Conservation (phyloP, 2,329 filamentous ascomycete species). For the Pseudogymnoascus sp. region DNA sequence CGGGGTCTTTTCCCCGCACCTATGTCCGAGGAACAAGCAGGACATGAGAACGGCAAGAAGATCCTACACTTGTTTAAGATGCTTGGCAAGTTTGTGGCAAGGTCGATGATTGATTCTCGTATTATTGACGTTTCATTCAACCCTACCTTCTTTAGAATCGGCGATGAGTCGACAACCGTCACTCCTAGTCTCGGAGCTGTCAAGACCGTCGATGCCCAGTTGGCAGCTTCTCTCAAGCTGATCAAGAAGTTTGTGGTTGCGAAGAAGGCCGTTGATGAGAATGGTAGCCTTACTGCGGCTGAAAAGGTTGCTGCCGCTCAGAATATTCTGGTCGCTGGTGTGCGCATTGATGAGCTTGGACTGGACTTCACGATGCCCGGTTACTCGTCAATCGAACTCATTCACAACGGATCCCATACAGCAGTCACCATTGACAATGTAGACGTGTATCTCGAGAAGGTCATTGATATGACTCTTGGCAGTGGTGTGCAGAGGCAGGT, state of each 20-base stretch:
- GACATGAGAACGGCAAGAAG: conserved; percentile 72
- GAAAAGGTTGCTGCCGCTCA: conserved; percentile 65
- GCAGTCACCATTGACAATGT: conserved; percentile 85
- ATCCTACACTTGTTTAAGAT: conserved; percentile 84
- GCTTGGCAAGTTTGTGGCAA: conserved; percentile 92
- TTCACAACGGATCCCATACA: conserved; percentile 64
- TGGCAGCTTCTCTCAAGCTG: conserved; percentile 77
- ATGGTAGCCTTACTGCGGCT: conserved; percentile 53
- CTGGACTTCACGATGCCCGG: conserved; percentile 94
- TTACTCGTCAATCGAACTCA: conserved; percentile 76
- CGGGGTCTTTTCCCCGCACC: conserved; percentile 87
- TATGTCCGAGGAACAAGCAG: conserved; percentile 68
- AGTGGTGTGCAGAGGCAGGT: conserved; percentile 80
- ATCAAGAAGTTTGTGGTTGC: conserved; percentile 79
- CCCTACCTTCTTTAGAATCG: conserved; percentile 93
- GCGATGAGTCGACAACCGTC: conserved; percentile 56
- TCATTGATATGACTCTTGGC: conserved; percentile 88
- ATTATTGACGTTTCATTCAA: conserved; percentile 98
- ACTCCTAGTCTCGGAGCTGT: conserved; percentile 82
- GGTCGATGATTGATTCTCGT: conserved; percentile 95
- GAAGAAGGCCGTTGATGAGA: conserved; percentile 74
- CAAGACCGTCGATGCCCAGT: conserved; percentile 75
- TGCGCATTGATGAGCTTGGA: conserved; percentile 74
- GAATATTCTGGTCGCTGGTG: conserved; percentile 65
- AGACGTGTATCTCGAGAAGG: conserved; percentile 76